Evolutionary conservation across 2,329 filamentous ascomycete species (phyloP), one percentile per base, ranked within the genome.

Genomic region (Furcasterigmium furcatum): DNA sequence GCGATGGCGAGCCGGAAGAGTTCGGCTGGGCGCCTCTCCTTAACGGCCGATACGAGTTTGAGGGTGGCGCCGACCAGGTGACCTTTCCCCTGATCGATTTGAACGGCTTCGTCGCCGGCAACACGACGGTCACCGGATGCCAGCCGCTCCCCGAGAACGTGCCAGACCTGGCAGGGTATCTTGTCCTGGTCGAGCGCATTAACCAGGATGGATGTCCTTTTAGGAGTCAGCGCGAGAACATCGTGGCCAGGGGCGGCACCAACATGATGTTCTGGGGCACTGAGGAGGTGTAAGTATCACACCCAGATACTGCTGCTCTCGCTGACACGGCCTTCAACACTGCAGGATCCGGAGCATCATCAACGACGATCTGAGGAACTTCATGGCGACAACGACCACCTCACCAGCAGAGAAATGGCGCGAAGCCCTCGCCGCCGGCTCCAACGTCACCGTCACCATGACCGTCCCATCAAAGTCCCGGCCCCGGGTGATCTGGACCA

Each of bases 161-260:
- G 0, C 64, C 70, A 1, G 64, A 72, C 51, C 57, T 76, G 9
- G 63, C 65, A 9, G 52, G 59, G 4, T 62, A 64, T 34, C 57
- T 74, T 12, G 70, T 73, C 9, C 56, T 74, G 3, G 55, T 74
- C 25, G 62, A 61, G 10, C 60, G 44, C 27, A 46, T 44, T 18
- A 41, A 34, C 4, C 24, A 61, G 24, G 65, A 64, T 46, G n/a
- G n/a, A n/a, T n/a, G n/a, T n/a, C n/a, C n/a, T n/a, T n/a, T n/a
- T n/a, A n/a, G n/a, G n/a, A n/a, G n/a, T n/a, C 59, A 53, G 20
- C 71, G 67, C 48, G 60, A 61, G 5, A 70, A 71, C 44, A 58
- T 67, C 2, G 64, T 60, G 10, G 66, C 61, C 5, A 67, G 65
- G 38, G 70, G 68, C 21, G 71, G 64, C 4, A 59, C 63, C 44